These are phyloP conservation scores for Vigna radiata DNA, from an alignment of 306 rosid genomes.

Conservation along the genomic window DNA sequence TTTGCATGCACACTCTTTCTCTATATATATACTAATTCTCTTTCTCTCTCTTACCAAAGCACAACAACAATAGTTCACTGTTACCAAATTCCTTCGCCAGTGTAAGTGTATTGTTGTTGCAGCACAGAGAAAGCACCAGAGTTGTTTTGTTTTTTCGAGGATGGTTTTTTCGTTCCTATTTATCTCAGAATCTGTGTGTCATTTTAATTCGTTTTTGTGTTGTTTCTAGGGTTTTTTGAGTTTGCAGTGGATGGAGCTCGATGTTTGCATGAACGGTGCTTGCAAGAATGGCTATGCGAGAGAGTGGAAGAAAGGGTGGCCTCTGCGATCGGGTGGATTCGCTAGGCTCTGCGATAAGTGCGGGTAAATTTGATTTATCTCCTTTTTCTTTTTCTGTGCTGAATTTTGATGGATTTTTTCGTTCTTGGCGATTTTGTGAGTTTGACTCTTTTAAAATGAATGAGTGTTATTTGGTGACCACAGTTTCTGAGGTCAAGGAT, in stretches of 20 bases:
- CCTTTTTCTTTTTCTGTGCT: not conserved
- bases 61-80: not conserved
- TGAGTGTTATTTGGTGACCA: not conserved
- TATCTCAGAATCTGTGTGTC: not conserved
- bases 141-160: not conserved
- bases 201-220: not conserved
- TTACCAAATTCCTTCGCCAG: not conserved
- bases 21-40: not conserved
- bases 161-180: not conserved
- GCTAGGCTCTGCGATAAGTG: conserved; percentile 78
- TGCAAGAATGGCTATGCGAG: conserved; percentile 42
- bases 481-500: not conserved
- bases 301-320: conserved; percentile 92
- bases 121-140: not conserved
- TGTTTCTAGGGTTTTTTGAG: conserved; percentile 64
- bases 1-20: conserved; percentile 40
- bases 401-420: conserved; percentile 37
- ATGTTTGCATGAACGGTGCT: conserved; percentile 56
- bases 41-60: not conserved
- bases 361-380: conserved; percentile 66
- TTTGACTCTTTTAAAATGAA: not conserved
- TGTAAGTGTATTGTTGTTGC: conserved; percentile 1
- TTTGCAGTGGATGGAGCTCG: conserved; percentile 44
- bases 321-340: conserved; percentile 76
- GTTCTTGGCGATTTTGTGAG: not conserved